Evolutionary conservation across 164 flowering plant species (phyloP), one percentile per base, ranked within the genome.

Genomic region (Vitis riparia): DNA sequence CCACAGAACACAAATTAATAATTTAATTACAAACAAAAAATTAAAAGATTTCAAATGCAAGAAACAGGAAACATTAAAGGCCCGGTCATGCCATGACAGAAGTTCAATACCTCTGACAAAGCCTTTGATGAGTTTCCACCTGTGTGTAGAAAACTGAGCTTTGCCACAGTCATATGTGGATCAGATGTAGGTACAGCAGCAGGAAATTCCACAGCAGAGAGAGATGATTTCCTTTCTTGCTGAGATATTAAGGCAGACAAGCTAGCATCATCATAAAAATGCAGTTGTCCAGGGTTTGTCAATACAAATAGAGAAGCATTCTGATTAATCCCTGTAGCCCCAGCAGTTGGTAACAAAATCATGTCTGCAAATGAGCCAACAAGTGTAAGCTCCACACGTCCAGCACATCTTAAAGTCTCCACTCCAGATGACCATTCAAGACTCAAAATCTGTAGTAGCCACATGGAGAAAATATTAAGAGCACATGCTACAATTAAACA

Each of bases 281-380:
- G 86, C 70, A 94, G 76, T 37, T 86, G 85, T 63, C 98, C 98
- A 57, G 98, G 96, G 73, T 79, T 91, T 68, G 94, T 86, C 83
- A 94, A 79, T 27, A 94, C 81, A 82, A 86, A 87, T 51, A 92
- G 82, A 76, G 79, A 80, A 68, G 77, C 83, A 65, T 72, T 72
- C 9, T 78, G 72, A 68, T 73, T 78, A 58, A 66, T 81, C 72
- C 67, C 78, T 1, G 69, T 64, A 68, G 84, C 62, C 29, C 89
- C 88, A 68, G 69, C 68, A 77, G 75, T 77, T 63, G 92, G 88
- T 65, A 90, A 71, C 55, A 88, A 79, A 73, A 89, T 84, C 93
- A 88, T 87, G 79, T 92, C 97, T 9, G 96, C 89, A 84, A 92
- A 94, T 59, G 97, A 87, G 57, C 97, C 94, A 72, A 52, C 63